Conservation (phyloP, 306 rosid species). For the Leucaena leucocephala region DNA sequence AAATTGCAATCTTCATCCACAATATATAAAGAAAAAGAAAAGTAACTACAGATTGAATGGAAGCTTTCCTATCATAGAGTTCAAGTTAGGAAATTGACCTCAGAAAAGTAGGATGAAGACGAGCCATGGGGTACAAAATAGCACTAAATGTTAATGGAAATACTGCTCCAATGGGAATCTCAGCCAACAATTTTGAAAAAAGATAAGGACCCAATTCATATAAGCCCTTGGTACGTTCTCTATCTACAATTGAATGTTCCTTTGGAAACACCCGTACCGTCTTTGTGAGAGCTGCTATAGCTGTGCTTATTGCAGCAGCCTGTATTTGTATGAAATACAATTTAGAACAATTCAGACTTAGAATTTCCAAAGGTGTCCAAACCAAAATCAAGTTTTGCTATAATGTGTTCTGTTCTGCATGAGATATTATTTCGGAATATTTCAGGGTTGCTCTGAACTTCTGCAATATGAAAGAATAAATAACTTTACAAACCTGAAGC, state of each 20-base stretch:
- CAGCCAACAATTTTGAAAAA: constrained; percentile 87
- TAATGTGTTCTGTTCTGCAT: neutral
- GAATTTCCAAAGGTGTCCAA: neutral
- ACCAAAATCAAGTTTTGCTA: neutral
- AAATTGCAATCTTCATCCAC: constrained; percentile 22
- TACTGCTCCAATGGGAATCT: constrained; percentile 89
- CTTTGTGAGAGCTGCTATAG: constrained; percentile 99
- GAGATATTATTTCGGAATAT: constrained; percentile 17
- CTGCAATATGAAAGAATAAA: constrained; percentile 23
- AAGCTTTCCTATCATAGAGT: constrained; percentile 24
- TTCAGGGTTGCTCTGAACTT: constrained; percentile 16
- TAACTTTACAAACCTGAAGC: constrained; percentile 80
- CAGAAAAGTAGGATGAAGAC: constrained; percentile 78
- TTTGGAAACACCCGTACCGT: constrained; percentile 86
- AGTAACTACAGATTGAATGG: constrained; percentile 17
- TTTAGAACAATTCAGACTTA: neutral
- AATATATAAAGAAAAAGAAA: constrained; percentile 25
- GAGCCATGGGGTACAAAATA: constrained; percentile 94
- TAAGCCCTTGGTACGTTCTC: constrained; percentile 89
- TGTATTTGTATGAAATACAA: constrained; percentile 30
- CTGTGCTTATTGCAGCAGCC: constrained; percentile 98
- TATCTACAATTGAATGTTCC: constrained; percentile 87
- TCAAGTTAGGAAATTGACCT: constrained; percentile 52
- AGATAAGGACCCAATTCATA: constrained; percentile 90
- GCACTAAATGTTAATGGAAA: constrained; percentile 91